Conservation (phyloP, 2,329 filamentous ascomycete species). For the Cytospora paraplurivora region DNA sequence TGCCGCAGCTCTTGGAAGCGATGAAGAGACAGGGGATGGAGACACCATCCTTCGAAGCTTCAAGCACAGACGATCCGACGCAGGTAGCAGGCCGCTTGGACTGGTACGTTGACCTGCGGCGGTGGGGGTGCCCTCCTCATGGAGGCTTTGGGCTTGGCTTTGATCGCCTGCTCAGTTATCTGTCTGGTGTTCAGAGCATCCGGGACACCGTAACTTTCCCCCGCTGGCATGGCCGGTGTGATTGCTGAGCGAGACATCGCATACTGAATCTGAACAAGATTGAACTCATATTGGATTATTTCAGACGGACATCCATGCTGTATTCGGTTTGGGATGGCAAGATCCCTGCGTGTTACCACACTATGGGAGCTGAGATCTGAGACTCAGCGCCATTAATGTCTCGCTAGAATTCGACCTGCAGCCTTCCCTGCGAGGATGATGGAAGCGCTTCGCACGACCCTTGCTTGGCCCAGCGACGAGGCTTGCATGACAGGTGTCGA, state of each 20-base stretch:
- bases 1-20: slow-evolving; percentile 65
- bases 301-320: slow-evolving; percentile 29
- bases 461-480: slow-evolving; percentile 16
- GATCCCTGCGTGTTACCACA: slow-evolving; percentile 35
- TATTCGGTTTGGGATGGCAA: slow-evolving; percentile 43
- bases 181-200: slow-evolving; percentile 79
- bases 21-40: slow-evolving; percentile 71
- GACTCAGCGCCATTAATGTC: slow-evolving; percentile 23
- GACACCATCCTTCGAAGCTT: slow-evolving; percentile 35
- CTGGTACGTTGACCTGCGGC: slow-evolving; percentile 87
- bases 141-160: slow-evolving; percentile 91
- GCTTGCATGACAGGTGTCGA: slow-evolving; percentile 34
- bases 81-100: slow-evolving; percentile 48
- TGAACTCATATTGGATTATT: slow-evolving; percentile 10
- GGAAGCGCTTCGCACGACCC: slow-evolving; percentile 8
- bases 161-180: slow-evolving; percentile 81
- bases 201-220: slow-evolving; percentile 87
- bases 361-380: slow-evolving; percentile 25
- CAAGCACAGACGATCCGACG: slow-evolving; percentile 23
- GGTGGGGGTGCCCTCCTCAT: slow-evolving; percentile 89
- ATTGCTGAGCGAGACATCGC: slow-evolving; percentile 47
- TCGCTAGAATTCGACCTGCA: slow-evolving; percentile 25
- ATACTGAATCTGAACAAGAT: slow-evolving; percentile 18
- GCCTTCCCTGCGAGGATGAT: slow-evolving; percentile 24
- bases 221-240: slow-evolving; percentile 67